These are phyloP conservation scores for Fusarium siculi DNA, from an alignment of 2,329 filamentous ascomycete species.

Conservation along the genomic window DNA sequence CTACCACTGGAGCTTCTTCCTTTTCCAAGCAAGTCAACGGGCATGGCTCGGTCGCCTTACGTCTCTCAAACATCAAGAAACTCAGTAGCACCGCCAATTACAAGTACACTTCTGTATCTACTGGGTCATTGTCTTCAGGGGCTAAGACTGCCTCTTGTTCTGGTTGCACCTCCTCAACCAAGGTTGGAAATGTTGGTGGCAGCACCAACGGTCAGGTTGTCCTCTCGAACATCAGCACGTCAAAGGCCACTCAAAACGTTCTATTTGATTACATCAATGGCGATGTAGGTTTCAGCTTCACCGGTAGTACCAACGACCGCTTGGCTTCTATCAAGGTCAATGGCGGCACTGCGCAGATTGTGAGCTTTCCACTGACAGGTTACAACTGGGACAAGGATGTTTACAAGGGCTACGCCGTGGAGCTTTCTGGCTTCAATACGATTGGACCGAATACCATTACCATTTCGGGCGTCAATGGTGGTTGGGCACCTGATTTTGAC, in stretches of 20 bases:
- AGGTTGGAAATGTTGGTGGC: not conserved
- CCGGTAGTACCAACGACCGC: not conserved
- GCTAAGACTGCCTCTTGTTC: not conserved
- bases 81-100: not conserved
- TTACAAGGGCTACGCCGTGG: not conserved
- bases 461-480: not conserved
- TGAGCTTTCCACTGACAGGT: not conserved
- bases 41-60: not conserved
- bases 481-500: conserved; percentile 1
- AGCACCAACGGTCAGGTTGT: not conserved
- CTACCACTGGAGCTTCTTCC: not conserved
- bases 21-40: not conserved
- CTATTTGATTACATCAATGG: not conserved
- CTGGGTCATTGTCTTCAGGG: not conserved
- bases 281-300: not conserved
- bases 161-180: not conserved
- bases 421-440: not conserved
- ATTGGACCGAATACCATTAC: not conserved
- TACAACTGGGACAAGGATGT: not conserved
- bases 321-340: not conserved
- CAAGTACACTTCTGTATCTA: not conserved
- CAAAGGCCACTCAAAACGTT: not conserved
- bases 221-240: not conserved
- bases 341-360: not conserved
- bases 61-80: not conserved